Evolutionary conservation across 768 basidiomycete species (phyloP), one percentile per base, ranked within the genome.

Genomic region (Ramaria sp.): DNA sequence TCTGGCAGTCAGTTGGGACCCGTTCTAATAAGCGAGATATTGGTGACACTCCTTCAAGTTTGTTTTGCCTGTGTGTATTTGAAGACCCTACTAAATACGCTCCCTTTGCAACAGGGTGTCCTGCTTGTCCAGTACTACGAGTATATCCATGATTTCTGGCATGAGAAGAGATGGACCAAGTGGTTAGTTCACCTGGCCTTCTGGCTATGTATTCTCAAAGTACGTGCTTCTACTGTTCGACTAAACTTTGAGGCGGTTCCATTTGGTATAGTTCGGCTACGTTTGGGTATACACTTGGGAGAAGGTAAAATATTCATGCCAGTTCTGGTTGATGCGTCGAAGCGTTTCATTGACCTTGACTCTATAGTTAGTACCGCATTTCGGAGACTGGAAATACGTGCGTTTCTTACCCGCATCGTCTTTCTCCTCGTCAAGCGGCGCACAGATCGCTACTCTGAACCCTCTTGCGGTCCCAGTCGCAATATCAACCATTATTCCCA

Each of bases 1-100:
- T 38, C 12, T 27, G 41, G 37, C 41, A 53, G 37, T 10, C 52
- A 53, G 17, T 41, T 53, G 52, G 52, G 52, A 15, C 52, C 52
- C 10, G n/a, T 42, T 3, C 22, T 41, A n/a, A 38, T n/a, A 19
- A 34, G 52, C 7, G n/a, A 53, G 39, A 53, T 53, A 47, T 24
- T 39, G n/a, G 54, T 56, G 9, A 56, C 48, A 12, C 46, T 56
- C 49, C 54, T 56, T 51, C 54, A 56, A 51, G 54, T 56, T 15
- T 53, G 49, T 12, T 27, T 31, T 22, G 9, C 13, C 54, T 22
- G 6, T 38, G 27, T 17, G 17, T 15, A 41, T 2, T 9, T 53
- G n/a, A n/a, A 17, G 33, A 39, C 15, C n/a, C 33, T 7, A 20
- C n/a, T 38, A n/a, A 38, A 17, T 9, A 13, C 7, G 38, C 34